Evolutionary conservation across 106 monocot genomes (phyloP).

Genomic region (Narthecium ossifragum): DNA sequence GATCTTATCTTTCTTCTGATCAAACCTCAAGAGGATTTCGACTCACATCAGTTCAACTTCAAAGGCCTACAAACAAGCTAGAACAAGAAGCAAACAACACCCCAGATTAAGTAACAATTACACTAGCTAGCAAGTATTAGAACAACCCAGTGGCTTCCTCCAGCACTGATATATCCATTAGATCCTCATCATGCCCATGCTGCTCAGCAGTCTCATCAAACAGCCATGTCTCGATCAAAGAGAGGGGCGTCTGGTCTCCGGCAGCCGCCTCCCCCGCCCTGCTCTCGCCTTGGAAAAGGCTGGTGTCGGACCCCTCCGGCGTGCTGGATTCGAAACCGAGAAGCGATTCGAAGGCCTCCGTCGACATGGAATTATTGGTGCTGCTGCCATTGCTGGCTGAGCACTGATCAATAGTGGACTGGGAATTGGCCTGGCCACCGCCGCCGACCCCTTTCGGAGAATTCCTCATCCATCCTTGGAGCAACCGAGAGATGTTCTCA

Average conservation of each 20-base stretch:
- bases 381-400: conserved; percentile 1
- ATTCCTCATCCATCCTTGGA: conserved; percentile 21
- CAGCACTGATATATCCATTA: conserved; percentile 26
- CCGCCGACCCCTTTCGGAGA: not conserved
- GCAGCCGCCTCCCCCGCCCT: not conserved
- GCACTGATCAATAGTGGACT: conserved; percentile 10
- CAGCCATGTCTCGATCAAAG: conserved; percentile 48
- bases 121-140: no score
- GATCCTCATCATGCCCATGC: conserved; percentile 16
- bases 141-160: conserved; percentile 23
- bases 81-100: not conserved
- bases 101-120: no score
- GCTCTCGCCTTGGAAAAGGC: conserved; percentile 8
- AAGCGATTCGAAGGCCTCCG: not conserved
- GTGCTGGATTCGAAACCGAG: conserved; percentile 8
- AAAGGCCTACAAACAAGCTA: no score
- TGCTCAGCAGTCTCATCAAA: conserved; percentile 50
- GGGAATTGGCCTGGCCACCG: conserved; percentile 10
- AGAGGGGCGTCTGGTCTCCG: conserved; percentile 12
- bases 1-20: no score
- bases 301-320: conserved; percentile 15
- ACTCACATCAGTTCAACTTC: conserved; percentile 4
- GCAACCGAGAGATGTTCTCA: conserved; percentile 19
- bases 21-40: no score
- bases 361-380: not conserved